Evolutionary conservation across 2,329 filamentous ascomycete genomes (phyloP), one percentile per base, ranked within the genome.

Genomic region (Aspergillus brunneoviolaceus): DNA sequence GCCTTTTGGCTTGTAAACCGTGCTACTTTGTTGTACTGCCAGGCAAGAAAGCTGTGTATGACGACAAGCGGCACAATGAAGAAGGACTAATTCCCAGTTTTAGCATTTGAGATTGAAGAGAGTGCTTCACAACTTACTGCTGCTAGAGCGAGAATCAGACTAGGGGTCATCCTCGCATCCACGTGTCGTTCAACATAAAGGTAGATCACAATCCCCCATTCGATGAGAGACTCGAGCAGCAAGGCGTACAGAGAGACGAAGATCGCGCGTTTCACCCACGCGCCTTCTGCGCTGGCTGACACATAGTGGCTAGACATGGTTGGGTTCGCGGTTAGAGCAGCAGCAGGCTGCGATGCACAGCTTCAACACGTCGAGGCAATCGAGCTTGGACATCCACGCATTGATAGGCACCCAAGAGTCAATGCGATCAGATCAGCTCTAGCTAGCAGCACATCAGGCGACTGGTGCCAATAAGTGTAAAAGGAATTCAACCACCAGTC

Each of bases 31-130:
- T 72, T 74, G 53, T 74, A 74, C 52, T 76, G 73, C 73, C 74
- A 76, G 4, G 74, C 74, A 35, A 77, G 70, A n/a, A 77, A 63
- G 23, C 74, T 75, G 50, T 77, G 75, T 5, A 78, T 63, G 25
- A 65, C 64, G 16, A 75, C 68, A 25, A 77, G 69, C 1, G 74
- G 72, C 1, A 77, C 65, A 0, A 75, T 74, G n/a, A 75, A 62
- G 29, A 75, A 73, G 3, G 72, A 74, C 74, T 77, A 21, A 16
- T 6, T n/a, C 63, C 56, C 52, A 21, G 39, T 31, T n/a, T 10
- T 35, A 23, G 14, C 7, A 2, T 39, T 11, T n/a, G 27, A 12
- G 10, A 21, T 14, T 16, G 12, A 51, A 66, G 6, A 63, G 33
- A 53, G 11, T 49, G n/a, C 47, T 12, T 21, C 33, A 53, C 33